phyloP scores from a whole-genome alignment of 1,284 basidiomycete species.

The Boletus semigastroideus region DNA sequence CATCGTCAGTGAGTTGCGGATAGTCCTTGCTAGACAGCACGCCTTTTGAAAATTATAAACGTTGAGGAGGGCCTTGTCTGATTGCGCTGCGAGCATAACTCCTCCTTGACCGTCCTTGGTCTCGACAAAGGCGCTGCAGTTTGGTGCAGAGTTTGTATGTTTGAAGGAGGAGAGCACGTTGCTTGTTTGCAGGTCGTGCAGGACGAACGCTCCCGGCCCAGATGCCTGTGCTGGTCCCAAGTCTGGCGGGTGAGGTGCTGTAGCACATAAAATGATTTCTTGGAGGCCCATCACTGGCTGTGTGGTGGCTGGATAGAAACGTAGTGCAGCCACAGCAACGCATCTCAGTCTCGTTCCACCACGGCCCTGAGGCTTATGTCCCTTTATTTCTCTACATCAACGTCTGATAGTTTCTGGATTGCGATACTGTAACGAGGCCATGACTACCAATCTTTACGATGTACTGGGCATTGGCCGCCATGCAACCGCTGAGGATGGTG shows the following conservation, averaged over 20 bases:
- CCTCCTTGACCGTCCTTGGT: slow-evolving; percentile 70
- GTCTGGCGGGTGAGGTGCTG: slow-evolving; percentile 47
- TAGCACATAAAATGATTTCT: slow-evolving; percentile 65
- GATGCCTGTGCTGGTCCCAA: slow-evolving; percentile 21
- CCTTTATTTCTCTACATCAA: neutral
- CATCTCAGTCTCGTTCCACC: neutral
- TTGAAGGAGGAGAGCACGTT: slow-evolving; percentile 72
- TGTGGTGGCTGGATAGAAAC: neutral
- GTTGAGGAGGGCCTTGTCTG: slow-evolving; percentile 78
- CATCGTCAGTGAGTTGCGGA: slow-evolving; percentile 1
- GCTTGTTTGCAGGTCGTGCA: slow-evolving; percentile 75
- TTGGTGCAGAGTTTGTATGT: slow-evolving; percentile 58
- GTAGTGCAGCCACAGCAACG: slow-evolving; percentile 18
- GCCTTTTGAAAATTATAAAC: slow-evolving; percentile 86
- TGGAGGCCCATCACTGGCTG: slow-evolving; percentile 53
- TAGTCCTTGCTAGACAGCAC: slow-evolving; percentile 9
- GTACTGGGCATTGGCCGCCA: slow-evolving; percentile 37
- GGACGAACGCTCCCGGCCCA: slow-evolving; percentile 57
- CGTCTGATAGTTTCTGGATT: slow-evolving; percentile 1
- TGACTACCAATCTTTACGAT: slow-evolving; percentile 63
- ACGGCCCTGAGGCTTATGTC: neutral
- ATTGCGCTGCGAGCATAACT: slow-evolving; percentile 71
- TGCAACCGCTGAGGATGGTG: slow-evolving; percentile 46
- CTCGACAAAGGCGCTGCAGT: slow-evolving; percentile 62
- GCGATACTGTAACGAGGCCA: slow-evolving; percentile 26